Percentiles rank a stretch among this genome's conserved stretches.
Evolutionary conservation across 371 early-diverging fungal species (phyloP).

Genomic region (Pancytospora philotis): DNA sequence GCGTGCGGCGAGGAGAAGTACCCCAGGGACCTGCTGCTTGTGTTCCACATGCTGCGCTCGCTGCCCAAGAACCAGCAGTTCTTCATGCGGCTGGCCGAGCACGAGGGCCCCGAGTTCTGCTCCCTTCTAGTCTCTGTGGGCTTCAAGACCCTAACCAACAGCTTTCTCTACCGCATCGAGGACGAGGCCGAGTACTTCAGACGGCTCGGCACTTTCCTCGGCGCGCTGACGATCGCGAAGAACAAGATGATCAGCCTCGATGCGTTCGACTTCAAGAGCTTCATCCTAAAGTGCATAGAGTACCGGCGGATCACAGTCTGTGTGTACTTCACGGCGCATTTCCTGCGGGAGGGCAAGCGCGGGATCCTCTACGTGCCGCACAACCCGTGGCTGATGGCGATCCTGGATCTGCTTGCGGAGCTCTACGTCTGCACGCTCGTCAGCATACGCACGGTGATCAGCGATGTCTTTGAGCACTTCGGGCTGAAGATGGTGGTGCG

Average conservation of each 20-base stretch:
- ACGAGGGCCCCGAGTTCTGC: not conserved
- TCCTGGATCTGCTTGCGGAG: slow-evolving; percentile 38
- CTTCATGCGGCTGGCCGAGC: not conserved
- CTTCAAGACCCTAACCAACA: not conserved
- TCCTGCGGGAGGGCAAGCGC: slow-evolving; percentile 37
- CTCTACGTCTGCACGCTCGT: slow-evolving; percentile 27
- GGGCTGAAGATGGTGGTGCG: not conserved
- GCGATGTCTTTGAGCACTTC: slow-evolving; percentile 20
- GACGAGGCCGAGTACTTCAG: slow-evolving; percentile 34
- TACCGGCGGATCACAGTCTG: slow-evolving; percentile 40
- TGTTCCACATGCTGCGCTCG: not conserved
- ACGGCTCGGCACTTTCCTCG: slow-evolving; percentile 41
- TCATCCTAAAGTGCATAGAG: slow-evolving; percentile 38
- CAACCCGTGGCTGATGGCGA: slow-evolving; percentile 53
- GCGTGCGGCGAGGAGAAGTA: too few relatives aligned
- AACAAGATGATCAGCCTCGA: slow-evolving; percentile 38
- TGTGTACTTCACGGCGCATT: slow-evolving; percentile 31
- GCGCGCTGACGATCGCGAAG: slow-evolving; percentile 36
- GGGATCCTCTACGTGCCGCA: slow-evolving; percentile 45
- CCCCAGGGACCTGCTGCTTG: not conserved
- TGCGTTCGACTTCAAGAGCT: slow-evolving; percentile 48
- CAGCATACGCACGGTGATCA: slow-evolving; percentile 30
- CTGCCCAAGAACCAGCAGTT: not conserved
- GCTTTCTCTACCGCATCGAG: not conserved
- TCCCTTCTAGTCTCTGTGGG: not conserved